Base-by-base conservation (phyloP, 768 basidiomycete genomes). In the Lenzites betulinus region DNA sequence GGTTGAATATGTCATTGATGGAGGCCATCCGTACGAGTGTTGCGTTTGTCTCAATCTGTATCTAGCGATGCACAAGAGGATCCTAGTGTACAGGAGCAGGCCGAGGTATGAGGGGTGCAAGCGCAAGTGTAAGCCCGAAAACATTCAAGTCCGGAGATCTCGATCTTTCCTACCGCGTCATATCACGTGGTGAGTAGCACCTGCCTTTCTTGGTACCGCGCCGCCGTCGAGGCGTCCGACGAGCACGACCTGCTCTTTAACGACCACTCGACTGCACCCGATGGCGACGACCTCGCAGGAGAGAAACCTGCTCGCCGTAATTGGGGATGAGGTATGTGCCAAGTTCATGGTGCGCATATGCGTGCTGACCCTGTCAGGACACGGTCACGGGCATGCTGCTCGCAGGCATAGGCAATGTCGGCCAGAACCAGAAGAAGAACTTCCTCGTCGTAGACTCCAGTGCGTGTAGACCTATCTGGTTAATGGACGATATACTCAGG, bases 391-490 rank as follows among this genome's bases (percentile, higher is more conserved):
- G 97, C 42, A 82, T 98, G 16, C 83, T 99, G 42, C 82, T 99
- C 49, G 97, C 97, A 7, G 97, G 97, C 36, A 84, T 98, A 47
- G 97, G 97, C 0, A 91, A 99, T 74, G 81, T 98, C 63, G 88
- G 89, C 67, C 86, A 90, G 59, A 83, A 90, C 44, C 92, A 94
- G 78, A 92, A 90, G 82, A 97, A 97, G 89, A 99, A 98, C 78
- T 98, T 99, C 74, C 79, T 98, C 47, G 86, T 98, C 33, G 97
- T 98, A 39, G 96, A 98, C 68, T 71, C 88, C 11, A 99, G 97
- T 98, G 70, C 64, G 90, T 78, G 20, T 11, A 26, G 41, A n/a
- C 26, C 1, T 1, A 16, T 46, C 11, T 44, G 1, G 20, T 11
- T 5, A 33, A 33, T 33, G 4, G 38, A n/a, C 25, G 26, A 18